phyloP scores from a whole-genome alignment of 1,139 yeast genomes.

The Arxiozyma heterogenica region DNA sequence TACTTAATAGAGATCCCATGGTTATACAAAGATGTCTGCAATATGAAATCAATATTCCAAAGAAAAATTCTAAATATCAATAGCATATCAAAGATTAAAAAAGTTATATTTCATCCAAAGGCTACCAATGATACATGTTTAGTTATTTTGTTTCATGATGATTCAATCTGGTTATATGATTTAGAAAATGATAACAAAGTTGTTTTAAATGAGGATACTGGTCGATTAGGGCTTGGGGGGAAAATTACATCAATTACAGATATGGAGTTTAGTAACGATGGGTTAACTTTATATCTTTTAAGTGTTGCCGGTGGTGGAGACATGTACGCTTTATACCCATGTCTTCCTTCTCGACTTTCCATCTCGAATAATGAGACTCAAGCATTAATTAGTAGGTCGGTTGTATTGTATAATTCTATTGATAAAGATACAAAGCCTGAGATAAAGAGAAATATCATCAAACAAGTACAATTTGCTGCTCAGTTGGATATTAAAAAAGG shows the following conservation, averaged over 20 bases:
- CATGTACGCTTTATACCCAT: slow-evolving; percentile 47
- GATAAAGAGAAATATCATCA: slow-evolving; percentile 20
- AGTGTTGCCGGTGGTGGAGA: slow-evolving; percentile 42
- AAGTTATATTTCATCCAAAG: slow-evolving; percentile 39
- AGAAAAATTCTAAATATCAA: slow-evolving; percentile 9
- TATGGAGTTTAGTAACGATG: slow-evolving; percentile 40
- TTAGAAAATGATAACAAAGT: slow-evolving; percentile 10
- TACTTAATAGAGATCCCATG: slow-evolving; percentile 29
- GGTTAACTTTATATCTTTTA: slow-evolving; percentile 41
- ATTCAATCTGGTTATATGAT: slow-evolving; percentile 33
- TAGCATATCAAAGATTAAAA: slow-evolving; percentile 12
- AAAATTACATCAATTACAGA: slow-evolving; percentile 24
- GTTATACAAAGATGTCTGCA: slow-evolving; percentile 12
- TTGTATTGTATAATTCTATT: slow-evolving; percentile 25
- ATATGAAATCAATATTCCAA: slow-evolving; percentile 16
- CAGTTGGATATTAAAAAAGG: slow-evolving; percentile 14
- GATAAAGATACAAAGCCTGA: slow-evolving; percentile 11
- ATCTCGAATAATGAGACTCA: slow-evolving; percentile 32
- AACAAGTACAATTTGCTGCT: slow-evolving; percentile 28
- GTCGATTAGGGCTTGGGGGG: slow-evolving; percentile 25
- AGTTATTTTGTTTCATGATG: slow-evolving; percentile 34
- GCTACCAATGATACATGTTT: slow-evolving; percentile 36
- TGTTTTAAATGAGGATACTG: slow-evolving; percentile 16
- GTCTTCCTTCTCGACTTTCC: slow-evolving; percentile 38
- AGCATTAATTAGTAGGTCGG: slow-evolving; percentile 37